Percentiles rank a stretch among this genome's conserved stretches.
Evolutionary conservation across 768 basidiomycete species (phyloP).

Genomic region (Russula brevipes): DNA sequence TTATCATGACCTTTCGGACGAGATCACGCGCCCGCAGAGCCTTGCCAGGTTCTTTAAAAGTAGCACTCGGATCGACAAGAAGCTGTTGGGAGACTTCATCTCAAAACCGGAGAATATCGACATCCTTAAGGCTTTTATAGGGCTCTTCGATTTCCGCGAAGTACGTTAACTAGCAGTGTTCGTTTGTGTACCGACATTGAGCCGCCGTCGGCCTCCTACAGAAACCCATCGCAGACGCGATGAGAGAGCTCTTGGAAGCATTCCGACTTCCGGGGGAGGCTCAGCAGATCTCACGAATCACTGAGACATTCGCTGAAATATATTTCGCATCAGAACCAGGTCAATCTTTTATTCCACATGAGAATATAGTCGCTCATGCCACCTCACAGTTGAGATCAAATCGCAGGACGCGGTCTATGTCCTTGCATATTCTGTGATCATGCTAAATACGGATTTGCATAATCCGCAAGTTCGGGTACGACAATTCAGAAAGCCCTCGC

Average conservation of each 20-base stretch:
- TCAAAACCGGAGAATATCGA: constrained; percentile 85
- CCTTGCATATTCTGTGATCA: constrained; percentile 89
- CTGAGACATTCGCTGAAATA: constrained; percentile 88
- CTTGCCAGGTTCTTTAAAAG: constrained; percentile 84
- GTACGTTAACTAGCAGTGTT: constrained; percentile 43
- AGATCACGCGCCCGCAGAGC: constrained; percentile 54
- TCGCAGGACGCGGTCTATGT: constrained; percentile 92
- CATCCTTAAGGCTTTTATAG: constrained; percentile 80
- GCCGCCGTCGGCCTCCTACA: constrained; percentile 30
- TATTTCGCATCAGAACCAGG: constrained; percentile 86
- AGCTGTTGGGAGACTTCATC: constrained; percentile 87
- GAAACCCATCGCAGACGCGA: constrained; percentile 94
- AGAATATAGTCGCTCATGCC: not conserved
- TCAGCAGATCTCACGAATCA: constrained; percentile 90
- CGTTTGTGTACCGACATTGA: not conserved
- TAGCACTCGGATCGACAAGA: constrained; percentile 84
- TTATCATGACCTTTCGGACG: constrained; percentile 55
- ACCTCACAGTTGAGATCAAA: constrained; percentile 70
- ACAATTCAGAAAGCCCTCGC: not conserved
- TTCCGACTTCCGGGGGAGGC: constrained; percentile 94
- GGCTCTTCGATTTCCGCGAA: constrained; percentile 82
- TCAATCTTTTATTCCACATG: constrained; percentile 27
- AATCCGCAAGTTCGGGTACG: constrained; percentile 87
- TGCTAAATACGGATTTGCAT: constrained; percentile 97
- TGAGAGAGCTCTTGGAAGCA: constrained; percentile 89